Evolutionary conservation across 2,329 filamentous ascomycete genomes (phyloP).

Genomic region (Blastomyces gilchristii): DNA sequence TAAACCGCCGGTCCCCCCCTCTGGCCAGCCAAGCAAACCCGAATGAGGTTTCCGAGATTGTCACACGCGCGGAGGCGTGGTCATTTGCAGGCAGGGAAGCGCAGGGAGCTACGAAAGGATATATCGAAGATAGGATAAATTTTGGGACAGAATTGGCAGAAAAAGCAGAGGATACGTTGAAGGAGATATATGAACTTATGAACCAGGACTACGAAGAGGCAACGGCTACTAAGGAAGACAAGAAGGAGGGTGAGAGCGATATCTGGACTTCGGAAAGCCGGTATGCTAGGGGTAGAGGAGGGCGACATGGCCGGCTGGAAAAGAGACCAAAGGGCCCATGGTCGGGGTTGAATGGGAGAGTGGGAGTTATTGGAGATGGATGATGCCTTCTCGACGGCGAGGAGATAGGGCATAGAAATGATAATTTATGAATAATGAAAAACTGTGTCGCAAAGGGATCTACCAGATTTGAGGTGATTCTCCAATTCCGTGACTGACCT

Average conservation of each 20-base stretch:
- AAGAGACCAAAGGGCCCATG: slow-evolving; percentile 28
- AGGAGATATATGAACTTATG: slow-evolving; percentile 26
- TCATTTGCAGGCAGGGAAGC: slow-evolving; percentile 32
- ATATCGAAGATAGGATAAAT: slow-evolving; percentile 25
- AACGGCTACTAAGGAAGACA: slow-evolving; percentile 14
- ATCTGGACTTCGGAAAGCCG: slow-evolving; percentile 26
- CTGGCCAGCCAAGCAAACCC: slow-evolving; percentile 13
- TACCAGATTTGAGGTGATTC: neutral
- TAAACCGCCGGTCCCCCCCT: slow-evolving; percentile 18
- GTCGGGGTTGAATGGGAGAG: slow-evolving; percentile 28
- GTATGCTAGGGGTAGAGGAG: slow-evolving; percentile 17
- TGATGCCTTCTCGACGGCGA: neutral
- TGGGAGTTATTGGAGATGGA: slow-evolving; percentile 19
- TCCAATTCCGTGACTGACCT: neutral
- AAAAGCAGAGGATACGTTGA: slow-evolving; percentile 23
- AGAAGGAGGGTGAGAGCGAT: slow-evolving; percentile 18
- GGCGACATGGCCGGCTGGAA: slow-evolving; percentile 16
- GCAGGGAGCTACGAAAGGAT: slow-evolving; percentile 22
- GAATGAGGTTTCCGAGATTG: slow-evolving; percentile 23
- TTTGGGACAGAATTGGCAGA: slow-evolving; percentile 25
- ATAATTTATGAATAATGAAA: neutral
- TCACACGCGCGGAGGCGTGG: slow-evolving; percentile 31
- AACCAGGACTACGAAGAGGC: slow-evolving; percentile 27
- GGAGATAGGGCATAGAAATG: neutral
- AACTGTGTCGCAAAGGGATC: neutral